A percentile compares a stretch with the other conserved stretches of the same genome.
phyloP scores from a whole-genome alignment of 2,329 filamentous ascomycete genomes.

The Penicillium sp. region DNA sequence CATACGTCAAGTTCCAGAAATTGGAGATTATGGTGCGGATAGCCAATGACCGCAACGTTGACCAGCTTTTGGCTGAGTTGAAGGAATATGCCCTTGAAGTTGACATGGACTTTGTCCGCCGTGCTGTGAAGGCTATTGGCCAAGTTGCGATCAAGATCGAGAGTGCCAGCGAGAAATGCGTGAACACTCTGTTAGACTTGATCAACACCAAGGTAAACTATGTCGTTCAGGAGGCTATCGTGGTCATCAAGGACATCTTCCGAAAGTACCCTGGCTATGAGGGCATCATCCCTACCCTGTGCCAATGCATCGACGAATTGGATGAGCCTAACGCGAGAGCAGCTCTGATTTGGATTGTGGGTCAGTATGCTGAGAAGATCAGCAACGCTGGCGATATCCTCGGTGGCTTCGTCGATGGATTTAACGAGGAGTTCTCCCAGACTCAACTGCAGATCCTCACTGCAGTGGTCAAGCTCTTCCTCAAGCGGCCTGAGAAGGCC shows the following conservation, averaged over 20 bases:
- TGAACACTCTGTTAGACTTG: conserved; percentile 86
- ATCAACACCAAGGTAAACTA: conserved; percentile 99
- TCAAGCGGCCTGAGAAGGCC: conserved; percentile 92
- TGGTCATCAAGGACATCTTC: conserved; percentile 99
- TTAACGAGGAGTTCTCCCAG: conserved; percentile 96
- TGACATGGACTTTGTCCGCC: conserved; percentile 96
- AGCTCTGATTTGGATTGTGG: conserved; percentile 96
- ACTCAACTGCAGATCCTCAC: conserved; percentile 98
- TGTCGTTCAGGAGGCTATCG: conserved; percentile 94
- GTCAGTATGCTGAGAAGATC: conserved; percentile 98
- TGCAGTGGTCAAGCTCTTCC: conserved; percentile 92
- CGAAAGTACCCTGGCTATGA: conserved; percentile 97
- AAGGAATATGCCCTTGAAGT: conserved; percentile 98
- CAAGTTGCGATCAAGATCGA: conserved; percentile 99
- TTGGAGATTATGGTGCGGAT: conserved; percentile 99
- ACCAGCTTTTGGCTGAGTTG: conserved; percentile 87
- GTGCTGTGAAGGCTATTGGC: conserved; percentile 92
- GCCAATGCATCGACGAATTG: conserved; percentile 93
- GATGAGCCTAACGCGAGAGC: conserved; percentile 91
- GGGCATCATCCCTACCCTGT: conserved; percentile 93
- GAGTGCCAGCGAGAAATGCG: conserved; percentile 88
- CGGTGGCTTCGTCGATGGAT: conserved; percentile 84
- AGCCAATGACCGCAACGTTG: conserved; percentile 94
- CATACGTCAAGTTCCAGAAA: conserved; percentile 96
- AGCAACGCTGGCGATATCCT: conserved; percentile 97